Evolutionary conservation across 1,284 basidiomycete genomes (phyloP), one percentile per base, ranked within the genome.

Genomic region (Cryptococcus sp.): DNA sequence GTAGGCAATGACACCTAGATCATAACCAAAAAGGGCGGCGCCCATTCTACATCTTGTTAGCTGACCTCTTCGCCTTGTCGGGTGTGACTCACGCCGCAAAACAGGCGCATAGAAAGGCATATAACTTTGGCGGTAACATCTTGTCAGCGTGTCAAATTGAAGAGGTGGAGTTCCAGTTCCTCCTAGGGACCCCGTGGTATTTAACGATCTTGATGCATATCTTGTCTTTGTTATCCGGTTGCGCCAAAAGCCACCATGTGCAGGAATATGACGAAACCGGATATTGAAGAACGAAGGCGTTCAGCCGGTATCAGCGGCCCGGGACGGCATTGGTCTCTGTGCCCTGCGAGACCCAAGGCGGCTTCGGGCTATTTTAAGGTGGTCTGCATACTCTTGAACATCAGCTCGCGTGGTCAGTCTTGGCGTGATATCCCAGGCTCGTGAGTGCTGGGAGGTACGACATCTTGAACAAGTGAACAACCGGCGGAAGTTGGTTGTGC

Each of bases 51-150:
- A 16, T 14, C 23, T 3, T 5, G 11, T 22, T 16, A 21, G n/a
- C n/a, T 43, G 7, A 22, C 7, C 11, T 21, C 41, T 22, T 4
- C 36, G 7, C 16, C 36, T 7, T 7, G 14, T 5, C 19, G 23
- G 13, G 23, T 4, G 23, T 46, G 14, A 62, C 67, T 59, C 57
- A 69, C 63, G 73, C 76, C 11, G 80, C 82, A 56, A 84, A 84
- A 50, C 82, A 75, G 23, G 82, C 83, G 61, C 82, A 83, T 4
- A 83, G 72, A 77, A 82, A 82, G n/a, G 81, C 82, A 67, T 83
- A 83, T 3, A 39, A 16, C 36, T 39, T 39, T 39, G 36, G 36
- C 14, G 36, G 36, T 19, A 39, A 16, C 36, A 39, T 39, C 14
- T 5, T 39, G 28, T 39, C 36, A 7, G 5, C 4, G 7, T 39